Conservation (phyloP, 495 filamentous ascomycete genomes). For the Recurvomyces mirabilis region DNA sequence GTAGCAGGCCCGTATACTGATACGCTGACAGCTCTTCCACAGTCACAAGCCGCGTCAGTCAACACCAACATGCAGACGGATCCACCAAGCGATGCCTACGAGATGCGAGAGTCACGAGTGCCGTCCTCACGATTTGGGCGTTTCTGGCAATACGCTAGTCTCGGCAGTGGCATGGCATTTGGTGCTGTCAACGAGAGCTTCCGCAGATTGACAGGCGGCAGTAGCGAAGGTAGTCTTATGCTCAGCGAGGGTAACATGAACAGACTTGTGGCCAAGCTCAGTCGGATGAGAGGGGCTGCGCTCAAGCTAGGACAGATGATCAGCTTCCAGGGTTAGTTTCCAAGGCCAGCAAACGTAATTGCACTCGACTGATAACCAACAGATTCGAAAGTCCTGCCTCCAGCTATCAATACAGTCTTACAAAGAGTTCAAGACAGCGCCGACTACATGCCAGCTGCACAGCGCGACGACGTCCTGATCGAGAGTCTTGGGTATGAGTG, state of each 20-base stretch:
- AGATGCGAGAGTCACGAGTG: conserved; percentile 80
- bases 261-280: conserved; percentile 79
- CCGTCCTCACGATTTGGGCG: conserved; percentile 78
- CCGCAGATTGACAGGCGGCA: conserved; percentile 53
- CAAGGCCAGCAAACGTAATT: background rate
- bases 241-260: conserved; percentile 85
- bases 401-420: conserved; percentile 70
- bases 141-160: conserved; percentile 86
- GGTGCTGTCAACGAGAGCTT: conserved; percentile 80
- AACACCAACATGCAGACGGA: conserved; percentile 1
- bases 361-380: conserved; percentile 8
- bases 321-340: conserved; percentile 67
- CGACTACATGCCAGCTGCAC: conserved; percentile 93
- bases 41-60: background rate
- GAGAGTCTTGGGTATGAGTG: conserved; percentile 74
- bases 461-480: conserved; percentile 71
- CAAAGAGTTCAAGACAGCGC: conserved; percentile 92
- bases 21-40: conserved; percentile 14
- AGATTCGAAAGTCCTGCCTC: conserved; percentile 92
- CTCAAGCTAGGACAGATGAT: conserved; percentile 97
- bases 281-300: conserved; percentile 93
- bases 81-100: conserved; percentile 36
- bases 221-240: conserved; percentile 61
- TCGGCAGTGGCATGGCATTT: conserved; percentile 90
- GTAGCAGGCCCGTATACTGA: conserved; percentile 15